phyloP scores from a whole-genome alignment of 495 filamentous ascomycete genomes.

The Aspergillus avenaceus region DNA sequence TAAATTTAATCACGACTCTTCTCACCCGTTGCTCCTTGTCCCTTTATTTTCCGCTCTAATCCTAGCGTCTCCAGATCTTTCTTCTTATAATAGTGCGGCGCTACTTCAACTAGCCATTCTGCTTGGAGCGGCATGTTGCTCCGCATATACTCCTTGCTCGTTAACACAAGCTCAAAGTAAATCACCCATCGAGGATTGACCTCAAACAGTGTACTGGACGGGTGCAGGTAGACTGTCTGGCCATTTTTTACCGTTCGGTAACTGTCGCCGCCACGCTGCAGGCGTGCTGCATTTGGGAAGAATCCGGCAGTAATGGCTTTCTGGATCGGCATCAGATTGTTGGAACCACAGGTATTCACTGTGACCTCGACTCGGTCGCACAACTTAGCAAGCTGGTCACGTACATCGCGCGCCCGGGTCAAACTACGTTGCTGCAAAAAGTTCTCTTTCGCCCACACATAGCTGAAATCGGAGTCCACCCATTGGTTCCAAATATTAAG shows the following conservation, averaged over 20 bases:
- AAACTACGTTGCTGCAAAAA: slow-evolving; percentile 88
- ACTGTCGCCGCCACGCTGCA: slow-evolving; percentile 80
- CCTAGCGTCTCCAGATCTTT: slow-evolving; percentile 82
- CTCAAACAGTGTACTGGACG: slow-evolving; percentile 75
- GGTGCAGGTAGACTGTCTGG: slow-evolving; percentile 86
- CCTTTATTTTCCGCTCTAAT: slow-evolving; percentile 76
- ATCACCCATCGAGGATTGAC: slow-evolving; percentile 84
- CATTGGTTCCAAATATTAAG: slow-evolving; percentile 98
- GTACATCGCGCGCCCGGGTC: slow-evolving; percentile 83
- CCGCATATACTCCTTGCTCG: slow-evolving; percentile 92
- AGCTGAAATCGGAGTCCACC: slow-evolving; percentile 87
- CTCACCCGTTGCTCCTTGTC: slow-evolving; percentile 47
- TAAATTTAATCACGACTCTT: slow-evolving; percentile 33
- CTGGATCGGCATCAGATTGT: slow-evolving; percentile 71
- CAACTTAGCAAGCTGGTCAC: slow-evolving; percentile 89
- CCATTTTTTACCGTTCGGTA: slow-evolving; percentile 96
- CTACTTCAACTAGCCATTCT: slow-evolving; percentile 85
- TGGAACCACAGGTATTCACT: slow-evolving; percentile 61
- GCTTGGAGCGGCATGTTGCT: slow-evolving; percentile 79
- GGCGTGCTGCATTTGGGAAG: slow-evolving; percentile 87
- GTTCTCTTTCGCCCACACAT: slow-evolving; percentile 89
- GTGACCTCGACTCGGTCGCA: slow-evolving; percentile 90
- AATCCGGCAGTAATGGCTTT: slow-evolving; percentile 89
- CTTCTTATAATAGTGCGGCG: slow-evolving; percentile 94
- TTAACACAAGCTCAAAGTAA: slow-evolving; percentile 89